Percentiles rank a stretch among this genome's conserved stretches.
Conservation (phyloP, 495 filamentous ascomycete genomes). For the Durotheca rogersii region DNA sequence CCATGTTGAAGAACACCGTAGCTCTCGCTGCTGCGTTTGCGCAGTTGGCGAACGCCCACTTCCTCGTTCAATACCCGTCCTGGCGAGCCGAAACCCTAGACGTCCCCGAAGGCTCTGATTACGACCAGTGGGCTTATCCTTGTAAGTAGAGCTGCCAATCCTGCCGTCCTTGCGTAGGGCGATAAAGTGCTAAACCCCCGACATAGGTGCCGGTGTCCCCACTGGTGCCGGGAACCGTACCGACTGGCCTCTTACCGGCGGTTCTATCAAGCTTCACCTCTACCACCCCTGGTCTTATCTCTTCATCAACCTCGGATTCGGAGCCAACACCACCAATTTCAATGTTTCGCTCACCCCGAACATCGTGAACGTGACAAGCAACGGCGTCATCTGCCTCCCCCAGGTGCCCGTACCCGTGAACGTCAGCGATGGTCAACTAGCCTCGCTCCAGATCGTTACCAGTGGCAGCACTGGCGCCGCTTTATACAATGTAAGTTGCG, state of each 20-base stretch:
- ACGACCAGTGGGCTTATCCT: constrained; percentile 58
- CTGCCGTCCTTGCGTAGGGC: background rate
- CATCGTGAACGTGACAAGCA: constrained; percentile 60
- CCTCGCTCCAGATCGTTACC: constrained; percentile 60
- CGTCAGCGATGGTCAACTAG: constrained; percentile 53
- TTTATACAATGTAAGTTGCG: constrained; percentile 60
- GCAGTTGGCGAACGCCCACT: constrained; percentile 55
- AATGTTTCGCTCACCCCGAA: constrained; percentile 57
- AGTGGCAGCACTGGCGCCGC: constrained; percentile 47
- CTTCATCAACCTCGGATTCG: constrained; percentile 64
- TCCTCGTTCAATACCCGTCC: constrained; percentile 55
- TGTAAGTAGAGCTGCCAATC: constrained; percentile 44
- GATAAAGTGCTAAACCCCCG: constrained; percentile 10
- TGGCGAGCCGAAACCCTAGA: constrained; percentile 57
- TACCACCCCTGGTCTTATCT: constrained; percentile 59
- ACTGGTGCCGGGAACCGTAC: constrained; percentile 56
- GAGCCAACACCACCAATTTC: constrained; percentile 54
- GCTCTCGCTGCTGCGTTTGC: constrained; percentile 39
- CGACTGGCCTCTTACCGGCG: constrained; percentile 60
- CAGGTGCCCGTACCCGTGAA: constrained; percentile 47
- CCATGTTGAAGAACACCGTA: constrained; percentile 33
- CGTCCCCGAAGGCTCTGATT: constrained; percentile 30
- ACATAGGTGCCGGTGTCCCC: constrained; percentile 56
- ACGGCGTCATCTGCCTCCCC: constrained; percentile 60
- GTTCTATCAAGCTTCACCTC: constrained; percentile 53